Base-by-base conservation (phyloP, 495 filamentous ascomycete genomes). In the Aspergillus nidulans region DNA sequence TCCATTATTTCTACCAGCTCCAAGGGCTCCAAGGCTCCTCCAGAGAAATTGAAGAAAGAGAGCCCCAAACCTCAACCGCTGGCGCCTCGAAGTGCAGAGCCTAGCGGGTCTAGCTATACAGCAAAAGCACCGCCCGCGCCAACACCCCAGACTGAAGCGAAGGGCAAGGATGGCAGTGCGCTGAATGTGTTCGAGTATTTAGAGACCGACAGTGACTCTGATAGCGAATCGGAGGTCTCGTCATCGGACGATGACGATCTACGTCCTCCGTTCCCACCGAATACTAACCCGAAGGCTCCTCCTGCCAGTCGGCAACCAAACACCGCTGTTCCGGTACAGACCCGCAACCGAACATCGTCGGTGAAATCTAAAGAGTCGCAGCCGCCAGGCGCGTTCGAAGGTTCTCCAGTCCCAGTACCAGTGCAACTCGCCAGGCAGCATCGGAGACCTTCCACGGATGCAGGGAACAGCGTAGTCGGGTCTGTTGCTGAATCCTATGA, bases 171-270 rank as follows among this genome's bases (percentile, higher is more conserved):
- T 13, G 63, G 61, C 20, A 67, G 62, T 20, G 50, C 58, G 15
- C 70, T 69, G 5, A 69, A 75, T 57, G 74, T 77, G 8, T 77
- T 77, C 56, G 66, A 77, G 42, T 77, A 69, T 25, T 64, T 77
- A 0, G 69, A 76, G 8, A 49, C 64, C 15, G 60, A 64, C 28
- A 63, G 64, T 21, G 63, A 64, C 4, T 59, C 63, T 1, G 57
- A 64, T 16, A 58, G 60, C 10, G 57, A 63, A 18, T 55, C 51
- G n/a, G 63, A 60, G 12, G 7, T 56, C 19, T 34, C 53, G 18
- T 63, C 63, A 10, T 59, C 60, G 15, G 54, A 57, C n/a, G 64
- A 64, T 18, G 63, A 64, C 5, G 63, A 67, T 21, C 36, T 52
- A 8, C 41, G 32, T 3, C 55, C n/a, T 32, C 49, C 41, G 55